phyloP scores from a whole-genome alignment of 805 yeast species.

The Teunomyces aglyptinius region DNA sequence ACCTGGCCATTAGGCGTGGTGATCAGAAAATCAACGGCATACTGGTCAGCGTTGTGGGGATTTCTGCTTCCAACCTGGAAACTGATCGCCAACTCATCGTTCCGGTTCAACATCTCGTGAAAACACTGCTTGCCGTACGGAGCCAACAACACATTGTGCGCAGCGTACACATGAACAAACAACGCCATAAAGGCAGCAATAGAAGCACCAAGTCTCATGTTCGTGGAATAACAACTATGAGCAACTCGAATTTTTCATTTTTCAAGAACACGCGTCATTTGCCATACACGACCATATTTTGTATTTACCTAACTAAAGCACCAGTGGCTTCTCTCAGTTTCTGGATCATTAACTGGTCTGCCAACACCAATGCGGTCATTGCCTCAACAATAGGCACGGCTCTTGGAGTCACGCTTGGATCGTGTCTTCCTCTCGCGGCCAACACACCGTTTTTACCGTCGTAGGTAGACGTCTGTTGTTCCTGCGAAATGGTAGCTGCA shows the following conservation, averaged over 20 bases:
- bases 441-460: slow-evolving; percentile 84
- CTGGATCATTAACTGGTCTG: slow-evolving; percentile 83
- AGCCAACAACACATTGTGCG: slow-evolving; percentile 81
- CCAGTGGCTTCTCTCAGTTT: slow-evolving; percentile 63
- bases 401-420: slow-evolving; percentile 97
- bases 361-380: slow-evolving; percentile 93
- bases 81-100: slow-evolving; percentile 82
- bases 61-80: slow-evolving; percentile 95
- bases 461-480: slow-evolving; percentile 84
- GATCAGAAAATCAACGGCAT: slow-evolving; percentile 59
- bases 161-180: slow-evolving; percentile 23
- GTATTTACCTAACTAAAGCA: slow-evolving; percentile 9
- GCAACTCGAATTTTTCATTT: not conserved
- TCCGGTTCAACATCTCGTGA: slow-evolving; percentile 74
- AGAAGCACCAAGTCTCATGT: slow-evolving; percentile 6
- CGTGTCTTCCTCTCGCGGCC: slow-evolving; percentile 97
- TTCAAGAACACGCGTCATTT: slow-evolving; percentile 4
- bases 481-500: slow-evolving; percentile 95
- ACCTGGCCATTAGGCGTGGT: slow-evolving; percentile 46
- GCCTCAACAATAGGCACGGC: slow-evolving; percentile 98
- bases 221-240: too few relatives aligned
- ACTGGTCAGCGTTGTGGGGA: slow-evolving; percentile 63
- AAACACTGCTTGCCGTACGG: slow-evolving; percentile 87
- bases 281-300: not conserved
- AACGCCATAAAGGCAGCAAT: slow-evolving; percentile 3